These are phyloP conservation scores for Medicago lupulina DNA, from an alignment of 306 rosid genomes.

Conservation along the genomic window DNA sequence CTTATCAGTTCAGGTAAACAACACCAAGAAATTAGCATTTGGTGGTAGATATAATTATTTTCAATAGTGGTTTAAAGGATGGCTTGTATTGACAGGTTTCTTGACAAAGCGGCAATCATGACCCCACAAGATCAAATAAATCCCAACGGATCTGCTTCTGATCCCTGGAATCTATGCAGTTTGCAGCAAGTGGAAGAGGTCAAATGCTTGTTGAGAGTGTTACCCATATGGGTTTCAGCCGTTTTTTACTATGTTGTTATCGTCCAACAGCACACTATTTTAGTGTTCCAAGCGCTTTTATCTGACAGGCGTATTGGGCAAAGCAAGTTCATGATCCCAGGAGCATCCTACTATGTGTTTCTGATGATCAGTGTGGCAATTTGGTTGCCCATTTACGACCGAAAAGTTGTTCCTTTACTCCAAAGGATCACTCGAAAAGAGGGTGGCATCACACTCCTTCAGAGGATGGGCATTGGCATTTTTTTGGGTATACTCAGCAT, in stretches of 20 bases:
- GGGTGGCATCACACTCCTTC: constrained; percentile 82
- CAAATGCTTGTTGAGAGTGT: constrained; percentile 74
- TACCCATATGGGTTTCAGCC: constrained; percentile 77
- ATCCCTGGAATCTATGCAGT: constrained; percentile 82
- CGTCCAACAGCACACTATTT: constrained; percentile 67
- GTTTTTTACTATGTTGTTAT: constrained; percentile 53
- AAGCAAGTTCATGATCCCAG: constrained; percentile 69
- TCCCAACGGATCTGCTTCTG: constrained; percentile 70
- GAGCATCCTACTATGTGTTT: constrained; percentile 74
- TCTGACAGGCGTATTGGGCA: constrained; percentile 66
- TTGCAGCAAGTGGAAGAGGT: constrained; percentile 94
- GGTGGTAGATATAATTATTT: constrained; percentile 36
- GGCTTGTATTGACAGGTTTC: constrained; percentile 66
- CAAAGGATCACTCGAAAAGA: constrained; percentile 65
- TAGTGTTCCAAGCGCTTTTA: constrained; percentile 85
- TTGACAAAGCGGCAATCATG: constrained; percentile 83
- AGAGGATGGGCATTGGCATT: constrained; percentile 78
- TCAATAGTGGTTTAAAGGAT: neutral
- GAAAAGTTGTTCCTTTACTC: constrained; percentile 65
- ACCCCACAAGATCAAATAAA: constrained; percentile 60
- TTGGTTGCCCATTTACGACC: constrained; percentile 77
- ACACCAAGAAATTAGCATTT: constrained; percentile 22
- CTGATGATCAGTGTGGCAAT: constrained; percentile 69
- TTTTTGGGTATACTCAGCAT: constrained; percentile 58
- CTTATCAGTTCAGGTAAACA: constrained; percentile 75